Conservation (phyloP, 768 basidiomycete genomes). For the Nidularia pulvinata region DNA sequence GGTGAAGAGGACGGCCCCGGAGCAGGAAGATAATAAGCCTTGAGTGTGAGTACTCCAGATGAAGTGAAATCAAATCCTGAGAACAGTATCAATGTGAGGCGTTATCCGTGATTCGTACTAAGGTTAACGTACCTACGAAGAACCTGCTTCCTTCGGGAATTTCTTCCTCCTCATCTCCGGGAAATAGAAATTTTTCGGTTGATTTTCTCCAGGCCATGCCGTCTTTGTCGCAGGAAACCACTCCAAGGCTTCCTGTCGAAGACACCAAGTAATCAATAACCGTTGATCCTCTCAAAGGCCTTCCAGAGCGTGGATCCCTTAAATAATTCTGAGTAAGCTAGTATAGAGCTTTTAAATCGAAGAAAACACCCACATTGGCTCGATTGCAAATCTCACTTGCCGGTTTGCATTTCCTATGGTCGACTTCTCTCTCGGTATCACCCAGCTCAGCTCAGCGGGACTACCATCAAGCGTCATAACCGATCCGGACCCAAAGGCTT, state of each 20-base stretch:
- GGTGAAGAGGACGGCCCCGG: conserved; percentile 4
- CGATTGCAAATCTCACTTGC: conserved; percentile 27
- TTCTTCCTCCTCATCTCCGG: conserved; percentile 10
- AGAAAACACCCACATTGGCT: conserved; percentile 21
- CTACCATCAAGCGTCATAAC: conserved; percentile 29
- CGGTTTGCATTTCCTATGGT: conserved; percentile 9
- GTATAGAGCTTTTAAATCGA: neutral
- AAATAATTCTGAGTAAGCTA: neutral
- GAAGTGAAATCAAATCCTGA: conserved; percentile 26
- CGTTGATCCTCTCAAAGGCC: conserved; percentile 14
- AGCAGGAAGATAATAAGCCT: conserved; percentile 25
- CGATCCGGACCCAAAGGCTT: conserved; percentile 13
- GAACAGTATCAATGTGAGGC: neutral
- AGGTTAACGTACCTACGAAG: conserved; percentile 21
- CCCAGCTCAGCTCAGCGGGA: conserved; percentile 29
- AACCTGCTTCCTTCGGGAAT: conserved; percentile 19
- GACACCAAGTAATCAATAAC: conserved; percentile 24
- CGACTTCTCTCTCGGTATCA: conserved; percentile 18
- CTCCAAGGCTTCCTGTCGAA: conserved; percentile 21
- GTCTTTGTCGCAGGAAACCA: conserved; percentile 12
- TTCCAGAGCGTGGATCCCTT: conserved; percentile 23
- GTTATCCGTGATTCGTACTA: neutral
- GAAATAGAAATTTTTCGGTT: conserved; percentile 23
- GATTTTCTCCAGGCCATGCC: conserved; percentile 22
- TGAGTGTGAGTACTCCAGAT: conserved; percentile 19